Evolutionary conservation across 305 asterid species (phyloP).

Genomic region (Petunia hybrid): DNA sequence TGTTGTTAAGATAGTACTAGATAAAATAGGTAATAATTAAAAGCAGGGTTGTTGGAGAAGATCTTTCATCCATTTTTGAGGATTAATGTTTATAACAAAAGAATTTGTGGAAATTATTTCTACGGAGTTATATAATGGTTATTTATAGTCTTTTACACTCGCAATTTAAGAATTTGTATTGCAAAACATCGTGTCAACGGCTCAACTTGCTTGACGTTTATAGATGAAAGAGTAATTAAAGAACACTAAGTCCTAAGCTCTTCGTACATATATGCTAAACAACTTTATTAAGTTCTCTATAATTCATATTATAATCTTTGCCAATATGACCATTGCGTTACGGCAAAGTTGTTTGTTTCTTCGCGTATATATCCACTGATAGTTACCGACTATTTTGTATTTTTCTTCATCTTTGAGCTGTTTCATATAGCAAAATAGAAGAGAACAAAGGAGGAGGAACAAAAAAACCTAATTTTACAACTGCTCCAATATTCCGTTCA

Average conservation of each 20-base stretch:
- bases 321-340: not conserved
- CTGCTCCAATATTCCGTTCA: not conserved
- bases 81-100: too few species aligned
- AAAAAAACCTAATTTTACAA: not conserved
- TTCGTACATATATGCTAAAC: not conserved
- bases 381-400: not conserved
- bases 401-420: not conserved
- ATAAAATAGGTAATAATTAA: too few species aligned
- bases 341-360: not conserved
- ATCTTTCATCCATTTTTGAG: too few species aligned
- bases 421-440: too few species aligned
- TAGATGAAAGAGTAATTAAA: slow-evolving; percentile 2
- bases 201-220: slow-evolving; percentile 16
- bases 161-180: too few species aligned
- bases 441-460: too few species aligned
- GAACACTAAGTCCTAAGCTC: not conserved
- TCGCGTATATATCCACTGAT: not conserved
- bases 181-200: not conserved
- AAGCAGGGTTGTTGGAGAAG: too few species aligned
- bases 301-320: not conserved
- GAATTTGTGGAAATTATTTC: too few species aligned
- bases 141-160: too few species aligned
- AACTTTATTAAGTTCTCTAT: too few species aligned
- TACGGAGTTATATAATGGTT: too few species aligned
- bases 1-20: too few species aligned